Base-by-base conservation (phyloP, 768 basidiomycete genomes). In the Tylopilus subfusipes region DNA sequence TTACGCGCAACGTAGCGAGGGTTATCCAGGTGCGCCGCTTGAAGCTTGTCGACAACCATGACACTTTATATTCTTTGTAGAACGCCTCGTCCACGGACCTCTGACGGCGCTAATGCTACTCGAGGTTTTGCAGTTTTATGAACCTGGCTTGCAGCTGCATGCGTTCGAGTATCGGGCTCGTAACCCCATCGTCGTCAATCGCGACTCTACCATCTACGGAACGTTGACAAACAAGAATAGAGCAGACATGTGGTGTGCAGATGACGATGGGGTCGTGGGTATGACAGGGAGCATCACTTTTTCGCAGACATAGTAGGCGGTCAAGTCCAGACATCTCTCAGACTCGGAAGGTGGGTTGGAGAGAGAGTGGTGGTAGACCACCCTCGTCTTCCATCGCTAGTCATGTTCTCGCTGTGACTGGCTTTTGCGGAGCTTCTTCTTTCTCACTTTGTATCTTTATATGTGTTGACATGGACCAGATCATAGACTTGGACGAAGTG, bases 41-140 rank as follows among this genome's bases (percentile, higher is more conserved):
- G 27, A 39, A 8, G 5, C 29, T 33, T 24, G 22, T 36, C 29
- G 18, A 30, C 27, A 22, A 40, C 22, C n/a, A 54, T 36, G 36
- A 52, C n/a, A 45, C 24, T 16, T 25, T 16, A 59, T 43, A 44
- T 39, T 53, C 24, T 48, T 34, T 29, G 24, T 62, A 90, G 88
- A 90, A 70, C 81, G 88, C 12, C 78, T 93, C n/a, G 88, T 93
- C 12, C 91, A 93, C 63, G 90, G 88, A 0, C 90, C 91, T 38
- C 72, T 93, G 40, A 92, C 86, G 3, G 89, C 90, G 0, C 73
- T 89, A 49, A 84, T 93, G 81, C 74, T 93, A 5, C 73, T 93
- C 33, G 91, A 93, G 63, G 71, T 78, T 0, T 73, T 81, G 31
- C 68, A 72, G 8, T 74, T 82, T 60, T 68, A 83, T 45, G 72